Base-by-base conservation (phyloP, 768 basidiomycete genomes). In the Scleroderma citrinum region DNA sequence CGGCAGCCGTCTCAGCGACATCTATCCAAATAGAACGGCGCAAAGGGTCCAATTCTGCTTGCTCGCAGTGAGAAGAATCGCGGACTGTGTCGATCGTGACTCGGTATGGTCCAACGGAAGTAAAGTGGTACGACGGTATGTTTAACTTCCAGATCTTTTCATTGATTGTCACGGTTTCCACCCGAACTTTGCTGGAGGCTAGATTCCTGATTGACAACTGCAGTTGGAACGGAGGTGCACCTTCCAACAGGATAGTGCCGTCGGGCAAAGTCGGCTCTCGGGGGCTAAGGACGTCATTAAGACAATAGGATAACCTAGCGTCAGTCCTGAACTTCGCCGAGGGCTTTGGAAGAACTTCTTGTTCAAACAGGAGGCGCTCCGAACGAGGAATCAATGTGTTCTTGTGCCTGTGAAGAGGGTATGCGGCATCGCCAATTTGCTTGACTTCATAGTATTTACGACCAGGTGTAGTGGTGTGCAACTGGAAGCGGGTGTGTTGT, bases 1-100 rank as follows among this genome's bases (percentile, higher is more conserved):
- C 92, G 12, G 90, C 82, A 8, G 96, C 96, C 1, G 91, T 91
- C 67, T 99, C 96, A 3, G 92, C 90, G n/a, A 98, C 92, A 56
- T 97, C 92, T 12, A 93, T 78, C 85, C 85, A 87, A 34, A 89
- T 76, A 16, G 80, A 80, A 46, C 78, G 75, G 29, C 69, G 68
- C 31, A 78, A 63, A 2, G 81, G 80, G 51, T 88, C 81, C 13
- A 85, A 71, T 31, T 77, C 71, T 13, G 81, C 78, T 48, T 91
- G 85, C 44, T 83, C 84, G 67, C 96, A 98, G 29, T 76, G 81
- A 5, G 86, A 89, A 14, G 85, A 77, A 68, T 99, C 96, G 12
- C 73, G 70, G 11, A 98, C 75, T 0, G 80, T 81, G 39, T 89
- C 83, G 51, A 99, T 84, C 29, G 75, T 77, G 38, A 98, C 71